Conservation (phyloP, 768 basidiomycete species). For the Ramaria rubella region DNA sequence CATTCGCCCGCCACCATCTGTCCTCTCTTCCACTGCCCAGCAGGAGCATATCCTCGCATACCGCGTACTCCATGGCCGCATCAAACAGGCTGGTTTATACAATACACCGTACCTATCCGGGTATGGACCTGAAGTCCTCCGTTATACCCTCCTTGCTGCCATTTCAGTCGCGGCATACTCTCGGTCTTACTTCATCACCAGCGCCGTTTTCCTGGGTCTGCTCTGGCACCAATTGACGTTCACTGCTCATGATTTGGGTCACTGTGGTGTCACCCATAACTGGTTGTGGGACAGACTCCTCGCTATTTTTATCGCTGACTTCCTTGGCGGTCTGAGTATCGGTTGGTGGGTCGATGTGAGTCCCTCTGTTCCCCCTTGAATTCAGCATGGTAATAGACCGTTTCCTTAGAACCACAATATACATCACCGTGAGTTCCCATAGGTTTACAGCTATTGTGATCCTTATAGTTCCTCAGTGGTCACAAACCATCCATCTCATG, state of each 20-base stretch:
- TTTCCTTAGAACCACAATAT: slow-evolving; percentile 81
- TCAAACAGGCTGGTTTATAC: slow-evolving; percentile 80
- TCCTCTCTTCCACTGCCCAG: slow-evolving; percentile 52
- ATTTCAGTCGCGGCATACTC: slow-evolving; percentile 56
- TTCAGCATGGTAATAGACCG: no score
- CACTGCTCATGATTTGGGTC: slow-evolving; percentile 89
- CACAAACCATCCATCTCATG: slow-evolving; percentile 95
- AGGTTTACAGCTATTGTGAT: background rate
- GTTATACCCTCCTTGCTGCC: slow-evolving; percentile 62
- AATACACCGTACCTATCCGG: slow-evolving; percentile 75
- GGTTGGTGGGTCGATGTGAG: slow-evolving; percentile 98
- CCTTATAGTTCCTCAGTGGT: slow-evolving; percentile 52
- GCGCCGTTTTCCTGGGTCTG: slow-evolving; percentile 77
- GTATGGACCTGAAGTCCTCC: slow-evolving; percentile 82
- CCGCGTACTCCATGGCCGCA: slow-evolving; percentile 65
- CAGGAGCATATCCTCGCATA: slow-evolving; percentile 70
- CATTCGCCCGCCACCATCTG: slow-evolving; percentile 47
- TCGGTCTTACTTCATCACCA: slow-evolving; percentile 58
- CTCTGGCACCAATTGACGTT: slow-evolving; percentile 97
- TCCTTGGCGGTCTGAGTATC: slow-evolving; percentile 86
- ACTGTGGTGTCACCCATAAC: slow-evolving; percentile 86
- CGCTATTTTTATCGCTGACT: slow-evolving; percentile 75
- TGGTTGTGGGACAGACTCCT: slow-evolving; percentile 77
- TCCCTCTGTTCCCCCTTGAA: background rate
- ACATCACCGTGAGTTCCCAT: slow-evolving; percentile 72